Conservation (phyloP, 345 rosid species). For the Zanthoxylum bungeanum region DNA sequence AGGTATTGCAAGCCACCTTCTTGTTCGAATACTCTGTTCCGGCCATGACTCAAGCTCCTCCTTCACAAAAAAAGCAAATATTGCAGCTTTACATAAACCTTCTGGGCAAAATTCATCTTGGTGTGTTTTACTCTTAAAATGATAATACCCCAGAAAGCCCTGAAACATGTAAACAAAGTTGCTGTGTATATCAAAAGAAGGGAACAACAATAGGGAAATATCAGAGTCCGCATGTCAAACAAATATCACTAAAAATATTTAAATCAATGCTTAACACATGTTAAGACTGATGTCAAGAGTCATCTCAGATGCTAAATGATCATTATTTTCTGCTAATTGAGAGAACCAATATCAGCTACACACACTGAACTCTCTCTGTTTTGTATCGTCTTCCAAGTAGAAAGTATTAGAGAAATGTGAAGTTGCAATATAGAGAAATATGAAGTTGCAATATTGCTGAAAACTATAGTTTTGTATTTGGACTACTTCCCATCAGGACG, state of each 20-base stretch:
- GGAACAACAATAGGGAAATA: background rate
- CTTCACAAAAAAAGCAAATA: conserved; percentile 73
- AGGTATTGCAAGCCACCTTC: conserved; percentile 69
- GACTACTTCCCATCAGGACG: too few relatives aligned
- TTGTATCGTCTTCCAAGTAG: too few relatives aligned
- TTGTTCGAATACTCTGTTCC: conserved; percentile 58
- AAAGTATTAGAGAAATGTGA: too few relatives aligned
- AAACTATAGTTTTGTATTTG: too few relatives aligned
- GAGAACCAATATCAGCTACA: too few relatives aligned
- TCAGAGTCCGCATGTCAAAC: background rate
- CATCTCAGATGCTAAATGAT: too few relatives aligned
- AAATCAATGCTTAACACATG: background rate
- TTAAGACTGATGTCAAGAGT: too few relatives aligned
- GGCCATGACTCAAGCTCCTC: conserved; percentile 85
- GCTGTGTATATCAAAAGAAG: background rate
- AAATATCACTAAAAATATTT: background rate
- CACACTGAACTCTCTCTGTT: too few relatives aligned
- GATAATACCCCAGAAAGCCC: conserved; percentile 69
- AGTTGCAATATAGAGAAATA: too few relatives aligned
- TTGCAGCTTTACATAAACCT: conserved; percentile 83
- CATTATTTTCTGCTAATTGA: too few relatives aligned
- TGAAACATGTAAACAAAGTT: conserved; percentile 23
- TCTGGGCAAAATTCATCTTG: conserved; percentile 89
- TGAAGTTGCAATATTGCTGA: too few relatives aligned
- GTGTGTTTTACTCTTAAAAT: conserved; percentile 83